A percentile compares a stretch with the other conserved stretches of the same genome.
phyloP scores from a whole-genome alignment of 768 basidiomycete species.

The Suillus tomentosus region DNA sequence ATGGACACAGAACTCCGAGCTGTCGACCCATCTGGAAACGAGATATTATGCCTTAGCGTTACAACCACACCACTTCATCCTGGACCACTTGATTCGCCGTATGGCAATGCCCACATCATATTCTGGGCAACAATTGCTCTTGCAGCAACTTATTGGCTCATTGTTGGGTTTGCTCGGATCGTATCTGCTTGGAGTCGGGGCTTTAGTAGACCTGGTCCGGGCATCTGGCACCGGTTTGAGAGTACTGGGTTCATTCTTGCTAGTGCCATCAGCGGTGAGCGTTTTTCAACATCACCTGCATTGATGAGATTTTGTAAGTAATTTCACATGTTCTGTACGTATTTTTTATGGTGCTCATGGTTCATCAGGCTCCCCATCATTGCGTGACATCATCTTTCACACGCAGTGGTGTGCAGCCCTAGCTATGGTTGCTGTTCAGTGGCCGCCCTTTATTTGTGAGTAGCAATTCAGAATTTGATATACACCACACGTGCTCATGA shows the following conservation, averaged over 20 bases:
- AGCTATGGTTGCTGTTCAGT: slow-evolving; percentile 92
- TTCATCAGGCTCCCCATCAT: slow-evolving; percentile 78
- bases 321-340: slow-evolving; percentile 12
- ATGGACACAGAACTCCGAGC: slow-evolving; percentile 83
- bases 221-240: slow-evolving; percentile 72
- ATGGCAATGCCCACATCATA: slow-evolving; percentile 66
- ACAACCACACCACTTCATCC: slow-evolving; percentile 75
- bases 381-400: slow-evolving; percentile 91
- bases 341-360: slow-evolving; percentile 20
- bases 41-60: slow-evolving; percentile 83
- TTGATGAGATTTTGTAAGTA: slow-evolving; percentile 85
- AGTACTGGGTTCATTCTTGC: slow-evolving; percentile 88
- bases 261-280: slow-evolving; percentile 91
- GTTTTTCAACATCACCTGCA: slow-evolving; percentile 80
- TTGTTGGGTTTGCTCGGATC: slow-evolving; percentile 80
- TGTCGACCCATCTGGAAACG: slow-evolving; percentile 82
- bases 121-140: slow-evolving; percentile 77
- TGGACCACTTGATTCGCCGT: slow-evolving; percentile 51
- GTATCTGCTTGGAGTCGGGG: slow-evolving; percentile 86
- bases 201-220: slow-evolving; percentile 52
- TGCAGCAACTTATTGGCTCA: slow-evolving; percentile 77
- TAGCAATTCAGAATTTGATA: slow-evolving; percentile 17
- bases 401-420: slow-evolving; percentile 91
- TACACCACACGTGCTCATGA: background rate
- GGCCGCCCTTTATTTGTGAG: slow-evolving; percentile 91